phyloP scores from a whole-genome alignment of 2,329 filamentous ascomycete genomes.

The Calonectria crousiana region DNA sequence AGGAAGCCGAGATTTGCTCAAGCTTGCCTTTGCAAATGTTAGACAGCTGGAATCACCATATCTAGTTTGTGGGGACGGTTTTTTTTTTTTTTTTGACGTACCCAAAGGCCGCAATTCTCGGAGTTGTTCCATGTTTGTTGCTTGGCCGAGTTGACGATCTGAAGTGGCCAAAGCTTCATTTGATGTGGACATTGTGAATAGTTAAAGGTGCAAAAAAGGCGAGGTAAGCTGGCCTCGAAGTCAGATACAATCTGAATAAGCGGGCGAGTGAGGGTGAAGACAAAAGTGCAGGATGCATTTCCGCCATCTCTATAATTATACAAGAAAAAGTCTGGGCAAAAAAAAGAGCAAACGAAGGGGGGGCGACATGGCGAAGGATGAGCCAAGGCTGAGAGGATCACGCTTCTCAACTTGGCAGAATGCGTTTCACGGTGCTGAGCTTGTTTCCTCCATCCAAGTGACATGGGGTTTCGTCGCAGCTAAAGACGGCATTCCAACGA shows the following conservation, averaged over 20 bases:
- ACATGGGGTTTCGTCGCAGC: neutral
- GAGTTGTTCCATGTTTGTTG: neutral
- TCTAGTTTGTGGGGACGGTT: no score
- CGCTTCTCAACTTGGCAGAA: neutral
- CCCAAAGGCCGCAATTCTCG: neutral
- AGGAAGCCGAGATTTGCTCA: constrained; percentile 57
- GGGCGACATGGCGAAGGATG: neutral
- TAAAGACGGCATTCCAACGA: neutral
- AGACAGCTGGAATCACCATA: neutral
- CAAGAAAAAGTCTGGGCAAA: neutral
- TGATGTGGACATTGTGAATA: neutral
- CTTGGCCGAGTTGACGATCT: neutral
- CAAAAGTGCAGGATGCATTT: neutral
- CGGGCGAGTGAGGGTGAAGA: neutral
- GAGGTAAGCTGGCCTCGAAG: neutral
- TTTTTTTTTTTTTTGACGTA: neutral
- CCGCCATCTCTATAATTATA: neutral
- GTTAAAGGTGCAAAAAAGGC: neutral
- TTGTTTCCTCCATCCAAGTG: neutral
- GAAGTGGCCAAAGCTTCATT: neutral
- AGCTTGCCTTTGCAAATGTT: constrained; percentile 49
- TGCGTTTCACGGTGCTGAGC: neutral
- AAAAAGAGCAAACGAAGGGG: neutral
- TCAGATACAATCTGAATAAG: neutral
- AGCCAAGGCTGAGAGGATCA: neutral